These are phyloP conservation scores for Byssoonygena ceratinophila DNA, from an alignment of 2,329 filamentous ascomycete species.

Conservation along the genomic window DNA sequence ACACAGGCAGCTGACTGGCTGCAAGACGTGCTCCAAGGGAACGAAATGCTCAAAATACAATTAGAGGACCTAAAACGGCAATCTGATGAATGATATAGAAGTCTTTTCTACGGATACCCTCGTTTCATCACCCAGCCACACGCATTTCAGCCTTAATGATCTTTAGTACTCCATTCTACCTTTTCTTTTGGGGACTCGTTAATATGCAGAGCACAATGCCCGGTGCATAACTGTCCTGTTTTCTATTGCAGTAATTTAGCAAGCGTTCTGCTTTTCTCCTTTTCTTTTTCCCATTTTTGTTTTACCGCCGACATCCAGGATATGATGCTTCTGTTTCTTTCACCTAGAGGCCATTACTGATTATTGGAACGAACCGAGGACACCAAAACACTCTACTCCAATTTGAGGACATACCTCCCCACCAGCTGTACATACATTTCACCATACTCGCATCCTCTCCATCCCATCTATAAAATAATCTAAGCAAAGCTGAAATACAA, in stretches of 20 bases:
- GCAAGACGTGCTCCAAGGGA: slow-evolving; percentile 60
- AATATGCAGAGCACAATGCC: slow-evolving; percentile 5
- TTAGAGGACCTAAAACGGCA: slow-evolving; percentile 39
- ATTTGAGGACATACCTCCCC: neutral
- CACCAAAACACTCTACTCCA: neutral
- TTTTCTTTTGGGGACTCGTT: neutral
- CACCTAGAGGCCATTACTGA: neutral
- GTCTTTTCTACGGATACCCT: neutral
- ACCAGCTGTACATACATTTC: neutral
- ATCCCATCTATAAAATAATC: no score
- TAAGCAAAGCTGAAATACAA: no score
- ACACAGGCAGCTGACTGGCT: slow-evolving; percentile 67
- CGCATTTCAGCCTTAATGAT: neutral
- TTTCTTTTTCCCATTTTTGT: neutral
- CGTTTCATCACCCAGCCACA: neutral
- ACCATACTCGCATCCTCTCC: no score
- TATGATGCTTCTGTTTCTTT: neutral
- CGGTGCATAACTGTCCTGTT: neutral
- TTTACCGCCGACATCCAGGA: neutral
- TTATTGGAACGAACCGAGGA: neutral
- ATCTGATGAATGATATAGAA: slow-evolving; percentile 2
- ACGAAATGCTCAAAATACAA: slow-evolving; percentile 49
- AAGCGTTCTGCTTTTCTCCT: neutral
- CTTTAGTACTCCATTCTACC: neutral
- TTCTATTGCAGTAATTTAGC: slow-evolving; percentile 7